These are phyloP conservation scores for Hymenochaete sp. DNA, from an alignment of 1,284 basidiomycete genomes.

Conservation along the genomic window DNA sequence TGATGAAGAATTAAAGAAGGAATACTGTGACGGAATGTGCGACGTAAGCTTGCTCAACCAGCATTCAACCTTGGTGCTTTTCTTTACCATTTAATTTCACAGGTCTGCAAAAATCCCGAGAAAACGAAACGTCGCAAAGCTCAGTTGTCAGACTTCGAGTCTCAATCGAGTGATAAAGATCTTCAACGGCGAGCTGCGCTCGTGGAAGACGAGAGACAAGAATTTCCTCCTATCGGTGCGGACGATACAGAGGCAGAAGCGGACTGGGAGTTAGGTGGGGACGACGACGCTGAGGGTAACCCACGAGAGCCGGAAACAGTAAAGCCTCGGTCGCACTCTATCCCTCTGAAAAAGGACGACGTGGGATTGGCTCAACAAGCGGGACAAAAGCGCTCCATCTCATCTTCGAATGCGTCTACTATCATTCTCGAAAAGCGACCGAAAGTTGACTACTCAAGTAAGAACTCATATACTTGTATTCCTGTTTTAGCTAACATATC, in stretches of 20 bases:
- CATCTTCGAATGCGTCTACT: not conserved
- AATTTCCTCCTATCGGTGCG: not conserved
- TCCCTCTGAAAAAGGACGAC: no score
- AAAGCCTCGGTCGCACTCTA: no score
- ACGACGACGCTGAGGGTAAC: constrained; percentile 2
- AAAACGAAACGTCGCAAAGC: constrained; percentile 43
- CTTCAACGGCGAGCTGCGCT: constrained; percentile 21
- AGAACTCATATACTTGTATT: not conserved
- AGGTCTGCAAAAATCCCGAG: constrained; percentile 72
- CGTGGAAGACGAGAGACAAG: constrained; percentile 23
- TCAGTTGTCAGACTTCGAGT: constrained; percentile 42
- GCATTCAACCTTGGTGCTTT: not conserved
- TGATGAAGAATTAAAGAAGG: constrained; percentile 38
- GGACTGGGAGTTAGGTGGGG: constrained; percentile 1
- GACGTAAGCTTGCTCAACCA: constrained; percentile 47
- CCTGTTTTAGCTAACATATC: not conserved
- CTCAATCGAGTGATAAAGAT: constrained; percentile 27
- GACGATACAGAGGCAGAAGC: not conserved
- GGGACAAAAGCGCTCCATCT: constrained; percentile 4
- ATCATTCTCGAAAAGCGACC: constrained; percentile 1
- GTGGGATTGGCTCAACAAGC: no score
- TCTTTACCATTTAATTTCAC: not conserved
- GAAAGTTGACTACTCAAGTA: constrained; percentile 14
- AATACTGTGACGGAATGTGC: constrained; percentile 74
- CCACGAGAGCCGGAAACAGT: not conserved